A percentile compares a stretch with the other conserved stretches of the same genome.
Evolutionary conservation across 1,139 yeast species (phyloP).

Genomic region (Debaryomycetaceae sp.): DNA sequence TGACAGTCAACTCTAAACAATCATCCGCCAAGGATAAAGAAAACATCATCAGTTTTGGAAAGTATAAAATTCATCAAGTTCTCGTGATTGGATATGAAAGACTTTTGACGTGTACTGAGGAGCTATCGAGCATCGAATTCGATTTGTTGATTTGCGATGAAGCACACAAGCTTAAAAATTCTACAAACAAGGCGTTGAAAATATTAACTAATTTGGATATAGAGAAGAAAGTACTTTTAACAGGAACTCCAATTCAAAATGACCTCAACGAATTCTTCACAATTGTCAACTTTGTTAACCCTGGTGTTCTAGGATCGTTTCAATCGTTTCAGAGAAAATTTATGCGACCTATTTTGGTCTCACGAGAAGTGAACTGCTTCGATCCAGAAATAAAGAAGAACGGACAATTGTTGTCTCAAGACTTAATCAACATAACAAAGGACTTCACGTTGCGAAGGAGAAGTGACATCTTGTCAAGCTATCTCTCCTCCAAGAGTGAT

Average conservation of each 20-base stretch:
- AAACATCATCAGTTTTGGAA: conserved; percentile 59
- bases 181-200: conserved; percentile 65
- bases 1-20: conserved; percentile 49
- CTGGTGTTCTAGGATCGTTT: conserved; percentile 70
- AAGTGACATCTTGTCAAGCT: conserved; percentile 50
- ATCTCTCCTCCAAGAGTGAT: conserved; percentile 73
- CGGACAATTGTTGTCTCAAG: conserved; percentile 63
- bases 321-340: conserved; percentile 62
- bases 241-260: conserved; percentile 96
- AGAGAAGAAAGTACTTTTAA: conserved; percentile 57
- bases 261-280: conserved; percentile 82
- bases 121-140: conserved; percentile 47
- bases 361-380: conserved; percentile 70
- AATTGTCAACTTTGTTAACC: conserved; percentile 78
- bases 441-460: conserved; percentile 77
- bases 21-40: conserved; percentile 52
- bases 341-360: conserved; percentile 66
- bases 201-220: conserved; percentile 57
- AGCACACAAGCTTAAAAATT: conserved; percentile 81
- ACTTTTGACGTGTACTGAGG: conserved; percentile 54
- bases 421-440: conserved; percentile 60
- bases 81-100: conserved; percentile 87
- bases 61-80: conserved; percentile 74
- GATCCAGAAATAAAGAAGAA: conserved; percentile 44
- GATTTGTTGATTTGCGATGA: conserved; percentile 91